Conservation (phyloP, 2,329 filamentous ascomycete genomes). For the Cercospora janseana region DNA sequence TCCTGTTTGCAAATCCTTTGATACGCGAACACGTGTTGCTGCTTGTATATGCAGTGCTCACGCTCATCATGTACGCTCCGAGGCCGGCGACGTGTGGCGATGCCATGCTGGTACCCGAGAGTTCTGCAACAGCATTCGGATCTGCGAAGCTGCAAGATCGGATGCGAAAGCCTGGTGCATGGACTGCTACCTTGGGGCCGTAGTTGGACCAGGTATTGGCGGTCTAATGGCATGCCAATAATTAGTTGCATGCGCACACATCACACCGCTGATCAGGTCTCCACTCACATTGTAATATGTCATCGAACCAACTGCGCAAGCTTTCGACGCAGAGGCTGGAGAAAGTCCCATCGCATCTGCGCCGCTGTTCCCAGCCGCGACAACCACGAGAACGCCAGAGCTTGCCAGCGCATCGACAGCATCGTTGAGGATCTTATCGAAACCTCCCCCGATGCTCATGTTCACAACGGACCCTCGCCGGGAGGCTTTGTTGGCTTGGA, state of each 20-base stretch:
- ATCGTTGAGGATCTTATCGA: constrained; percentile 27
- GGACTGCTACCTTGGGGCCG: constrained; percentile 40
- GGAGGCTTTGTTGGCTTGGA: constrained; percentile 63
- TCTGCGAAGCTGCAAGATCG: constrained; percentile 48
- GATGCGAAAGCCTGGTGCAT: constrained; percentile 52
- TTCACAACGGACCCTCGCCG: constrained; percentile 38
- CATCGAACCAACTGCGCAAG: constrained; percentile 39
- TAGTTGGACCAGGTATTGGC: constrained; percentile 42
- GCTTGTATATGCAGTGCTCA: not conserved
- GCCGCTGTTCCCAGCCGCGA: constrained; percentile 39
- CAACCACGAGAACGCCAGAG: constrained; percentile 42
- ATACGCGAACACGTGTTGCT: not conserved
- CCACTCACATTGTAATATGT: constrained; percentile 30
- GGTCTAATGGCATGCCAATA: not conserved
- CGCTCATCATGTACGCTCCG: constrained; percentile 21
- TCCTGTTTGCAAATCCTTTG: constrained; percentile 2
- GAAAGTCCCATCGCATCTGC: constrained; percentile 30
- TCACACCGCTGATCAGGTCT: not conserved
- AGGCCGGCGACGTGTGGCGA: constrained; percentile 22
- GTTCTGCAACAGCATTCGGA: constrained; percentile 46
- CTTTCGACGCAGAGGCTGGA: constrained; percentile 38
- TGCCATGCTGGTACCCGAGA: constrained; percentile 48
- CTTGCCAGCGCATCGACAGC: constrained; percentile 37
- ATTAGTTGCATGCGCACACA: not conserved
- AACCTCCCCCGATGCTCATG: constrained; percentile 42